These are phyloP conservation scores for Domatiomyces catenatus DNA, from an alignment of 2,329 filamentous ascomycete genomes.

Conservation along the genomic window DNA sequence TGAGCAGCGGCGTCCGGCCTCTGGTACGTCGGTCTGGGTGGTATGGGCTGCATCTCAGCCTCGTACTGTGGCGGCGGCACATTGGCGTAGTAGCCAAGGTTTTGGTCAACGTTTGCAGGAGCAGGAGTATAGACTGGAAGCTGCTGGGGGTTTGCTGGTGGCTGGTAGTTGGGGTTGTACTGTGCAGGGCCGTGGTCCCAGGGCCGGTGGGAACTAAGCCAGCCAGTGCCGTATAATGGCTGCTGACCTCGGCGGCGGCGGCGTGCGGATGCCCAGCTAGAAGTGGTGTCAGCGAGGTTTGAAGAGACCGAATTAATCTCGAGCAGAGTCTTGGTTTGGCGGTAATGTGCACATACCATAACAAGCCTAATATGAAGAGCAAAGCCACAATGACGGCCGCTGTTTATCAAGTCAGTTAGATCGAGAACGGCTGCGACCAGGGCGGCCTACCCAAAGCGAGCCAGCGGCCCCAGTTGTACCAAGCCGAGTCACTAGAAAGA, in stretches of 20 bases:
- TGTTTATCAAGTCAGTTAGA: neutral
- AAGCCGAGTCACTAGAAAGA: constrained; percentile 27
- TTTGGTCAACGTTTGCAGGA: constrained; percentile 16
- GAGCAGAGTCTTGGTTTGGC: too few species aligned
- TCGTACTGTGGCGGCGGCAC: neutral
- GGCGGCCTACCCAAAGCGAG: constrained; percentile 52
- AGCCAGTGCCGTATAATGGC: constrained; percentile 72
- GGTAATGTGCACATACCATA: constrained; percentile 45
- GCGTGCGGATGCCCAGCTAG: constrained; percentile 55
- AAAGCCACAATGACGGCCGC: constrained; percentile 50
- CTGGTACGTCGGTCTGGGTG: neutral
- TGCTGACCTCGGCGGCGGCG: constrained; percentile 51
- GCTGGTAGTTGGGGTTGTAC: constrained; percentile 20
- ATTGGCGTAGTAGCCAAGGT: neutral
- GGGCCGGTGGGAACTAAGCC: constrained; percentile 47
- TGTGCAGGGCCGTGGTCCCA: constrained; percentile 10
- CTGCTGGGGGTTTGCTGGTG: constrained; percentile 21
- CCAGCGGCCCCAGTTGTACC: constrained; percentile 72
- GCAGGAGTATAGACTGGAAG: constrained; percentile 1
- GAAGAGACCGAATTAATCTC: too few species aligned
- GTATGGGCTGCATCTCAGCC: neutral
- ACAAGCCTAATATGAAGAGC: constrained; percentile 49
- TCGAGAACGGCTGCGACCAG: too few species aligned
- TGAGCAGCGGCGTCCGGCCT: neutral
- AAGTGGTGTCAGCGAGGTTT: neutral